These are phyloP conservation scores for Xylaria bambusicola DNA, from an alignment of 495 filamentous ascomycete genomes.

Conservation along the genomic window DNA sequence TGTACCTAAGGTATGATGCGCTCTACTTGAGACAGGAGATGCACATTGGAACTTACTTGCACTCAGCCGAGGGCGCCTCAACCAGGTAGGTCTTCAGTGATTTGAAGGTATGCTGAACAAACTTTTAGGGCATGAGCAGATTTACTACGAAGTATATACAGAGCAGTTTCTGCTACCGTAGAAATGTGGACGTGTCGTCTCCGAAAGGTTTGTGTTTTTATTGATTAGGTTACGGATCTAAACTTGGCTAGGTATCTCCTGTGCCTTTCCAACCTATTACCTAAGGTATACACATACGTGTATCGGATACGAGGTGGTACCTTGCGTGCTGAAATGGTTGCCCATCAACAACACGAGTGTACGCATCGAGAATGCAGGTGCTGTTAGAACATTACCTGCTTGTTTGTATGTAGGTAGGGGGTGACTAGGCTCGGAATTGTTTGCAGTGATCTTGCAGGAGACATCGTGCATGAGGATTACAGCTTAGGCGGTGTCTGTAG, in stretches of 20 bases:
- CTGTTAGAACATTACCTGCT: not conserved
- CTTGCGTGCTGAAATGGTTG: not conserved
- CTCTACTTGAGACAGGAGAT: no score
- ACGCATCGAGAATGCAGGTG: not conserved
- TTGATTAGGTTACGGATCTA: no score
- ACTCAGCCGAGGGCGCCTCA: no score
- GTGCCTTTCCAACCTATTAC: slow-evolving; percentile 5
- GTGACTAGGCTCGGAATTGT: slow-evolving; percentile 10
- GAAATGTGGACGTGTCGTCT: no score
- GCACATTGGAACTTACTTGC: no score
- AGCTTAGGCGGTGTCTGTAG: slow-evolving; percentile 7
- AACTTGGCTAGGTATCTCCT: no score
- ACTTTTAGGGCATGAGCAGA: no score
- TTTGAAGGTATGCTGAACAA: not conserved
- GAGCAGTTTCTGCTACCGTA: no score
- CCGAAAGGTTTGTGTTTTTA: no score
- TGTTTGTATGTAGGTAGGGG: not conserved
- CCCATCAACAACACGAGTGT: not conserved
- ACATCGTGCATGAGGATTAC: slow-evolving; percentile 13
- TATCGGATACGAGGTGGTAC: not conserved
- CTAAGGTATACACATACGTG: not conserved
- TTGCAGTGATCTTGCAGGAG: slow-evolving; percentile 19
- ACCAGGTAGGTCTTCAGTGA: not conserved
- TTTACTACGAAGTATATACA: no score
- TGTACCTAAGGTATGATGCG: no score